These are phyloP conservation scores for Cucurbitaria berberidis DNA, from an alignment of 2,329 filamentous ascomycete species.

Conservation along the genomic window DNA sequence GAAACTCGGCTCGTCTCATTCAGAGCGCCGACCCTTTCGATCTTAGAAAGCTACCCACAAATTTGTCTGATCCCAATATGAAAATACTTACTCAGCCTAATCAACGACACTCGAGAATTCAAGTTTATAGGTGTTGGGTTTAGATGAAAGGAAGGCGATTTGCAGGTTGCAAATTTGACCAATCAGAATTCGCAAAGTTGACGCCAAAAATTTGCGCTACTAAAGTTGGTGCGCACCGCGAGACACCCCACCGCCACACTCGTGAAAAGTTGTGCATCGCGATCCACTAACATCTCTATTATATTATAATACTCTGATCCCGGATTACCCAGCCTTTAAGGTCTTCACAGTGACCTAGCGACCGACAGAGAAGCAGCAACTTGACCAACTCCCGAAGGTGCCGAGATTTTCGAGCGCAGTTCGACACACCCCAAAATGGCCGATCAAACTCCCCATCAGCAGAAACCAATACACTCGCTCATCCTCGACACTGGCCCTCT, in stretches of 20 bases:
- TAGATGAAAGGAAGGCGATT: neutral
- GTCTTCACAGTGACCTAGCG: neutral
- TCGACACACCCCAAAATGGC: conserved; percentile 21
- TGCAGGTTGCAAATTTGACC: neutral
- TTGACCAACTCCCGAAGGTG: neutral
- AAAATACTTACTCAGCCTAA: too few species aligned
- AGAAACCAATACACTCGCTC: conserved; percentile 79
- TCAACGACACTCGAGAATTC: too few species aligned
- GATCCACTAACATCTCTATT: conserved; percentile 9
- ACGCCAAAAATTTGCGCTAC: conserved; percentile 6
- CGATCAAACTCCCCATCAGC: conserved; percentile 23
- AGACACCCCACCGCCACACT: conserved; percentile 24
- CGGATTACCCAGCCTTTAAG: neutral
- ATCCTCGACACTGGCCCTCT: conserved; percentile 91
- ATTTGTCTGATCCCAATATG: too few species aligned
- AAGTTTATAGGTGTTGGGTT: too few species aligned
- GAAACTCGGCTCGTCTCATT: too few species aligned
- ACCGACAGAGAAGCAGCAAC: neutral
- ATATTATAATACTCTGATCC: neutral
- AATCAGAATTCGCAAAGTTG: conserved; percentile 9
- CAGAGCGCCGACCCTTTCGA: too few species aligned
- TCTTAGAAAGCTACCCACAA: too few species aligned
- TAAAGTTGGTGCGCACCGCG: conserved; percentile 1
- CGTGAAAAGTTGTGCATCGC: conserved; percentile 20
- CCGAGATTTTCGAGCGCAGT: neutral